Evolutionary conservation across 805 yeast genomes (phyloP).

Genomic region (Saturnispora dispora): DNA sequence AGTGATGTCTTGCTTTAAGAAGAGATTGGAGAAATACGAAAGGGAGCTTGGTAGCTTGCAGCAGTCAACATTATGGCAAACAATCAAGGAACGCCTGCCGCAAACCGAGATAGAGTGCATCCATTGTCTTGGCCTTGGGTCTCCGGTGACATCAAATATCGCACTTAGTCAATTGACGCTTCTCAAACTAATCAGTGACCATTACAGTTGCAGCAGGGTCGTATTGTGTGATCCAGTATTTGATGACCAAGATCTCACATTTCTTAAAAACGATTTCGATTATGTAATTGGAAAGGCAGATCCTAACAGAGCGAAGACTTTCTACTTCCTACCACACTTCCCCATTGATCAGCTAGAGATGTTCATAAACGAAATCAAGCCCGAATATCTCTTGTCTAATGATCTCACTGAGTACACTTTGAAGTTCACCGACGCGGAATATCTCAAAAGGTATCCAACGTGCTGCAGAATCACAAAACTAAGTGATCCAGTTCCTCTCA

Average conservation of each 20-base stretch:
- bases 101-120: neutral
- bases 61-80: neutral
- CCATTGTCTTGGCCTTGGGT: conserved; percentile 27
- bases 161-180: conserved; percentile 25
- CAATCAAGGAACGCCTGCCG: neutral
- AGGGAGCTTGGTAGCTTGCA: neutral
- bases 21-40: neutral
- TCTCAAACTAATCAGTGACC: conserved; percentile 13
- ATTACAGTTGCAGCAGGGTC: conserved; percentile 5
- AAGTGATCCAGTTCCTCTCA: neutral
- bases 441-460: conserved; percentile 21
- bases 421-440: conserved; percentile 22
- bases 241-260: conserved; percentile 15
- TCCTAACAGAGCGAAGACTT: neutral
- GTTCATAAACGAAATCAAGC: conserved; percentile 16
- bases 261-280: conserved; percentile 12
- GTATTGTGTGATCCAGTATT: conserved; percentile 28
- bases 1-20: neutral
- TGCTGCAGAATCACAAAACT: conserved; percentile 21
- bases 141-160: conserved; percentile 16
- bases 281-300: conserved; percentile 15
- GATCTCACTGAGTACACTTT: conserved; percentile 23
- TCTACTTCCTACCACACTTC: conserved; percentile 29
- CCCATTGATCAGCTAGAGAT: conserved; percentile 26
- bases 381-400: conserved; percentile 24